phyloP scores from a whole-genome alignment of 257 asterid species.

The Jacaranda copaia region DNA sequence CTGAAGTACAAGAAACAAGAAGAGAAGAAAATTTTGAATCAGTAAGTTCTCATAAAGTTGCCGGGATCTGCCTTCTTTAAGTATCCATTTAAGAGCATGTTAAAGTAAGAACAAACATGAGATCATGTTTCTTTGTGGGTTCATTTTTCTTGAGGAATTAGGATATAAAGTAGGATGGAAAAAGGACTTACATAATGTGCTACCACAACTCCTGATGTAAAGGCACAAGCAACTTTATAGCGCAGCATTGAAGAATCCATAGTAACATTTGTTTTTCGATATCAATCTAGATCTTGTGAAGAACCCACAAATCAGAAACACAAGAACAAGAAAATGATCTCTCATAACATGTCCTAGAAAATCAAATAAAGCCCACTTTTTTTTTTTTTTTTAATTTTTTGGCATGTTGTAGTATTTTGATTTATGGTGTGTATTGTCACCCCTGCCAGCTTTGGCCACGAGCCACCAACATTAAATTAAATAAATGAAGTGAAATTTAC shows the following conservation, averaged over 20 bases:
- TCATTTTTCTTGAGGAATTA: not conserved
- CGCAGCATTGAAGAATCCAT: constrained; percentile 86
- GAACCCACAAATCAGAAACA: constrained; percentile 2
- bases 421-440: too few species aligned
- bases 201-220: constrained; percentile 85
- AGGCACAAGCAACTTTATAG: constrained; percentile 75
- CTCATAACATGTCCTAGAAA: not conserved
- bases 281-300: constrained; percentile 70
- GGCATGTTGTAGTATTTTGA: too few species aligned
- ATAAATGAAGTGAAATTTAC: too few species aligned
- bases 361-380: not conserved
- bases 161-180: not conserved
- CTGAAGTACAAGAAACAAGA: constrained; percentile 23
- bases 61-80: too few species aligned
- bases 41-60: not conserved
- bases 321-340: not conserved
- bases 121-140: not conserved
- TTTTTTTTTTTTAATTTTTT: too few species aligned
- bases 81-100: too few species aligned
- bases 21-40: not conserved
- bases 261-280: constrained; percentile 69
- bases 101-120: too few species aligned
- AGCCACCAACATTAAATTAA: too few species aligned
- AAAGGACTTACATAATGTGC: constrained; percentile 74
- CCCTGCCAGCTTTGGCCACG: too few species aligned